These are phyloP conservation scores for Tulasnella sp. DNA, from an alignment of 768 basidiomycete genomes.

Conservation along the genomic window DNA sequence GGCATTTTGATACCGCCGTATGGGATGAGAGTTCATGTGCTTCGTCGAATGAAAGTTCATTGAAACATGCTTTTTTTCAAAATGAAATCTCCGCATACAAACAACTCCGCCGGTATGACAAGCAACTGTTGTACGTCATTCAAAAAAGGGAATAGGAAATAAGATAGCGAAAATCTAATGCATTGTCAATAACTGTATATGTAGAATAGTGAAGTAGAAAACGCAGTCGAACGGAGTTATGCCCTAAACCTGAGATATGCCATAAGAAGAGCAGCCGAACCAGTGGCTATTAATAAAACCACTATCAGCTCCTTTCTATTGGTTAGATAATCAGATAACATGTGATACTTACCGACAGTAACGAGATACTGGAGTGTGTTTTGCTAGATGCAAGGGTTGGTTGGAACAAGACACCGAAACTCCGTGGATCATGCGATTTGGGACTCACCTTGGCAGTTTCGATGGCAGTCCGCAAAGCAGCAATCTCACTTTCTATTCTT, in stretches of 20 bases:
- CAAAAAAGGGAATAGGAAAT: too few relatives aligned
- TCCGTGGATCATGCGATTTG: not conserved
- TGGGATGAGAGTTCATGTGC: too few relatives aligned
- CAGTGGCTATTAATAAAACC: conserved; percentile 45
- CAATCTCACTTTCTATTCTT: conserved; percentile 91
- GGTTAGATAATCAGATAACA: not conserved
- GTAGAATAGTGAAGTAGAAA: too few relatives aligned
- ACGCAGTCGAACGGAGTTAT: too few relatives aligned
- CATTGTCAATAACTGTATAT: too few relatives aligned
- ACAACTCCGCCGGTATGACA: too few relatives aligned
- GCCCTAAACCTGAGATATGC: conserved; percentile 64
- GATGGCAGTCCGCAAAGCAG: conserved; percentile 66
- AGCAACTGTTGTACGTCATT: too few relatives aligned
- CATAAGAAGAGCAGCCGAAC: conserved; percentile 76
- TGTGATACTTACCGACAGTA: conserved; percentile 55
- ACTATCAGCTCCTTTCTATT: not conserved
- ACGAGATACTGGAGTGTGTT: conserved; percentile 71
- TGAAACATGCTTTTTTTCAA: too few relatives aligned
- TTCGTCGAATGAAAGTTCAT: too few relatives aligned
- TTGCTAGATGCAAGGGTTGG: conserved; percentile 13
- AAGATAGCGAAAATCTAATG: too few relatives aligned
- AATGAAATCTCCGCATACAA: too few relatives aligned
- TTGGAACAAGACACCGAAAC: not conserved
- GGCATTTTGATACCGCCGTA: too few relatives aligned
- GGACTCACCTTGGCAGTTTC: conserved; percentile 64